Base-by-base conservation (phyloP, 2,329 filamentous ascomycete species). In the Clarireedia paspali region DNA sequence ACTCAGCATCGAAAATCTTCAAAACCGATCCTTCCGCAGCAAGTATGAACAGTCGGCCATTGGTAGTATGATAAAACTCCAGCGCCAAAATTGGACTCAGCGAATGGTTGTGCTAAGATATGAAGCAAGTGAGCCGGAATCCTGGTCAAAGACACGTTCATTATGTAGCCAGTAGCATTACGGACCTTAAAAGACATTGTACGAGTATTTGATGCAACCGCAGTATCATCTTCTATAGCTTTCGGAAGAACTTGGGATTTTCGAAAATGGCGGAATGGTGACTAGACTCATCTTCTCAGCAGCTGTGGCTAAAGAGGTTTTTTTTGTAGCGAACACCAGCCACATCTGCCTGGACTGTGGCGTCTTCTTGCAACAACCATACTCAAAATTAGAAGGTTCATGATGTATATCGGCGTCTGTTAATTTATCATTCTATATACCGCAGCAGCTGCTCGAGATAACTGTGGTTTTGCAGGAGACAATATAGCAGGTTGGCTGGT, bases 11-110 rank as follows among this genome's bases (percentile, higher is more conserved):
- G 64, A 83, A 84, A 52, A 85, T 64, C 34, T 75, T 76, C 34
- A 88, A 70, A 59, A 77, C 74, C 7, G 76, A 77, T 57, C 86
- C 83, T 66, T 87, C 81, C 42, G 78, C 84, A 1, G 77, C 79
- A 27, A 87, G 71, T 24, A 85, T 67, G 51, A 78, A 76, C 20
- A 68, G 61, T 23, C 60, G 60, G 9, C 67, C 70, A 45, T 60
- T 57, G 3, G 57, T 51, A 24, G 65, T 62, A 3, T 67, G 67
- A 63, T 76, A 77, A 61, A 85, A 80, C 24, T 74, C 75, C 34
- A 86, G 72, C 3, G 81, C 81, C 23, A 84, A 86, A 56, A 87
- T 74, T 47, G 84, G 83, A 56, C 67, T 68, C 50, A 70, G 56
- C 30, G 64, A 65, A 46, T 67, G 60, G 42, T 65, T 63, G 64